Conservation (phyloP, 352 stramenopile species). For the Pseudoperonospora humuli region DNA sequence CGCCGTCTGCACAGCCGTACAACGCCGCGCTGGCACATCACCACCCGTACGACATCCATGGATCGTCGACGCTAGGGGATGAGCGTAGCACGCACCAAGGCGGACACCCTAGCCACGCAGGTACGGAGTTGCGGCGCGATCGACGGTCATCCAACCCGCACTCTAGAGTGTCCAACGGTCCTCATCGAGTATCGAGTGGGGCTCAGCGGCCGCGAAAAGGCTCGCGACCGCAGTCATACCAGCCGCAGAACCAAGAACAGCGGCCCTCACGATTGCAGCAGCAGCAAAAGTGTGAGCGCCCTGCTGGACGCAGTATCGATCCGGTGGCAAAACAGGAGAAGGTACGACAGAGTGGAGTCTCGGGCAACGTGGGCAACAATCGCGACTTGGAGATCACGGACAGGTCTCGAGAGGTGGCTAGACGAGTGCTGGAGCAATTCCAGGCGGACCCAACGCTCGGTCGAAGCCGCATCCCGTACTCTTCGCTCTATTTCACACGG, state of each 20-base stretch:
- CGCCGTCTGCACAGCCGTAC: conserved; percentile 15
- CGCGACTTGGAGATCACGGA: conserved; percentile 30
- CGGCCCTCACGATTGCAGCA: conserved; percentile 5
- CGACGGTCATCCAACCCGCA: conserved; percentile 12
- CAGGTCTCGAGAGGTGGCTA: conserved; percentile 37
- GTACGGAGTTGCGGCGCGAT: conserved; percentile 7
- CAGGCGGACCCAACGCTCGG: conserved; percentile 51
- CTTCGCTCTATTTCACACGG: conserved; percentile 73
- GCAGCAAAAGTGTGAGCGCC: conserved; percentile 12
- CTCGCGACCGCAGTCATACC: conserved; percentile 16
- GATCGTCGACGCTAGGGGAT: neutral
- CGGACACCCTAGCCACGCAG: conserved; percentile 1
- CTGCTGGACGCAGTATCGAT: conserved; percentile 13
- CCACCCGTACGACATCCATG: conserved; percentile 29
- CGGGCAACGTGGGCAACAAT: conserved; percentile 15
- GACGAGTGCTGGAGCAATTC: conserved; percentile 60
- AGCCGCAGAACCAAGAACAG: conserved; percentile 17
- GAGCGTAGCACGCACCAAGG: conserved; percentile 2
- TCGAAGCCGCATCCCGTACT: conserved; percentile 53
- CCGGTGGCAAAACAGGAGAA: conserved; percentile 13
- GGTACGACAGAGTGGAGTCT: conserved; percentile 9
- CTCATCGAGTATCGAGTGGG: conserved; percentile 1
- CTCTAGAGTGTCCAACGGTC: conserved; percentile 1
- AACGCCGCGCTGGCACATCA: conserved; percentile 14
- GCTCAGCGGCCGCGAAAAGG: conserved; percentile 7